Percentiles rank a stretch among this genome's conserved stretches.
Evolutionary conservation across 306 rosid genomes (phyloP).

Genomic region (Calophaca sinica): DNA sequence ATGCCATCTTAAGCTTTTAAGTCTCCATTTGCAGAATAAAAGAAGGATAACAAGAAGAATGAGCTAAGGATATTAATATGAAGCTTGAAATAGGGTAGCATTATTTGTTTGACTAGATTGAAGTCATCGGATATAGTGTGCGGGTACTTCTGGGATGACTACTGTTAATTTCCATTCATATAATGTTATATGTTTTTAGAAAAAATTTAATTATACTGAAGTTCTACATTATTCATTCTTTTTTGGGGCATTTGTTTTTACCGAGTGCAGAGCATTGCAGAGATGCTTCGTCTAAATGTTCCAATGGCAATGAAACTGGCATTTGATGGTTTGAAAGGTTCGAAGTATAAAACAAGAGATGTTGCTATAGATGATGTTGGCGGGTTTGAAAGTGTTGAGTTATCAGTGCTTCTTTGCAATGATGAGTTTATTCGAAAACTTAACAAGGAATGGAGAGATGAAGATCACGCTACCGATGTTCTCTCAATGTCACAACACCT

Average conservation of each 20-base stretch:
- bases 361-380: slow-evolving; percentile 72
- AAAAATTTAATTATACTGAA: not conserved
- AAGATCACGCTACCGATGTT: slow-evolving; percentile 87
- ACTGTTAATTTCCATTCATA: not conserved
- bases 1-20: not conserved
- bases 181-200: not conserved
- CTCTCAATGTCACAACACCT: slow-evolving; percentile 86
- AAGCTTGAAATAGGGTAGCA: slow-evolving; percentile 11
- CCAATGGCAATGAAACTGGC: slow-evolving; percentile 83
- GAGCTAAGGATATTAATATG: not conserved
- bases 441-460: slow-evolving; percentile 93
- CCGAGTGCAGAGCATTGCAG: slow-evolving; percentile 69
- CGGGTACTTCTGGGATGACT: not conserved
- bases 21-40: not conserved
- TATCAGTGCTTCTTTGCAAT: slow-evolving; percentile 82
- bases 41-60: not conserved
- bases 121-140: not conserved
- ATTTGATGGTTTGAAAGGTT: slow-evolving; percentile 72
- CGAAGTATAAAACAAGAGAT: slow-evolving; percentile 70
- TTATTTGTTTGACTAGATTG: not conserved
- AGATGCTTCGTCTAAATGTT: slow-evolving; percentile 79
- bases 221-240: slow-evolving; percentile 23
- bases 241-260: slow-evolving; percentile 32
- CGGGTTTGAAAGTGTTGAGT: slow-evolving; percentile 74
- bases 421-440: slow-evolving; percentile 80